Percentiles rank a stretch among this genome's conserved stretches.
phyloP scores from a whole-genome alignment of 371 early-diverging fungal genomes.

The Basidiobolus meristosporus region DNA sequence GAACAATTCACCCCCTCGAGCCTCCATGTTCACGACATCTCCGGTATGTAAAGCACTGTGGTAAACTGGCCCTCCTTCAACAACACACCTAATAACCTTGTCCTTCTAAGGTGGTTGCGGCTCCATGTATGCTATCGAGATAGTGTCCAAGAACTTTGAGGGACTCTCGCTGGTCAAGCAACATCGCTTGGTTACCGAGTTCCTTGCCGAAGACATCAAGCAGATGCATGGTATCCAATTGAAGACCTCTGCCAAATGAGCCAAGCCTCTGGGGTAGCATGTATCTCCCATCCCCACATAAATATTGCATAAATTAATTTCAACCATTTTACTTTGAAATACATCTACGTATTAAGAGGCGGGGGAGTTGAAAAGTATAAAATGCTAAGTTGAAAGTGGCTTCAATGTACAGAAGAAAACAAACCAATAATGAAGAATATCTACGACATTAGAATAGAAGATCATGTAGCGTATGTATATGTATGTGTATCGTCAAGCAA shows the following conservation, averaged over 20 bases:
- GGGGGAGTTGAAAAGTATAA: too few species aligned
- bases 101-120: slow-evolving; percentile 69
- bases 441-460: too few species aligned
- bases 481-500: too few species aligned
- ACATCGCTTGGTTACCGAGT: slow-evolving; percentile 71
- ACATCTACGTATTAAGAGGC: too few species aligned
- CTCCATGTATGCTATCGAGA: slow-evolving; percentile 79
- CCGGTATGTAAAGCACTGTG: slow-evolving; percentile 21
- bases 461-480: too few species aligned
- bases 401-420: too few species aligned
- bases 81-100: not conserved
- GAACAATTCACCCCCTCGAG: slow-evolving; percentile 39
- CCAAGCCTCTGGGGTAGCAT: not conserved
- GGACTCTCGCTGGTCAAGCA: slow-evolving; percentile 64
- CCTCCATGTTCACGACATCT: slow-evolving; percentile 69
- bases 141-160: slow-evolving; percentile 56
- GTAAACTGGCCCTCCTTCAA: not conserved
- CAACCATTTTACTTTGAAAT: too few species aligned
- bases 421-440: too few species aligned
- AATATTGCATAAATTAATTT: too few species aligned
- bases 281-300: not conserved
- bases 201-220: slow-evolving; percentile 75
- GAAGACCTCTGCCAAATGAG: slow-evolving; percentile 4
- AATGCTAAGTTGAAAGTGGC: too few species aligned
- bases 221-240: slow-evolving; percentile 76